Base-by-base conservation (phyloP, 257 asterid genomes). In the Solanum appendiculatum region DNA sequence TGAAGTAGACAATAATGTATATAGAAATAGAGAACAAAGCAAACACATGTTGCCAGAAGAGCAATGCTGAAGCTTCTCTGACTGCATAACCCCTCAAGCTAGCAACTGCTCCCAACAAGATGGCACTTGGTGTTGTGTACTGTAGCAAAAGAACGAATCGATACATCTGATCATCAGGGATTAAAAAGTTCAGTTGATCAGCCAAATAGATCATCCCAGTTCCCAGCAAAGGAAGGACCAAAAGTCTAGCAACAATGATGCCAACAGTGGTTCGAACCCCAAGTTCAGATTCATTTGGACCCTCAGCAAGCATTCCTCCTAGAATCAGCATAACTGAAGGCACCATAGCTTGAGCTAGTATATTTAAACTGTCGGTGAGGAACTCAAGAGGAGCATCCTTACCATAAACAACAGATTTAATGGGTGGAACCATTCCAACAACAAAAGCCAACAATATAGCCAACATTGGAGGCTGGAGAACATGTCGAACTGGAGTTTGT, bases 231-330 rank as follows among this genome's bases (percentile, higher is more conserved):
- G 98, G 99, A 44, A 94, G 95, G 39, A 96, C 90, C 89, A 95
- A 73, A 56, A 96, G 98, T 44, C 99, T 93, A 3, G 98, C 96
- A 25, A 95, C 88, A 12, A 91, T 92, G 23, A 96, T 89, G 2
- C 98, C 98, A 39, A 93, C 84, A 11, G 96, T 94, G 13, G 99
- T 97, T 72, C 96, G 48, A 23, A 88, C 39, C 56, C 99, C 99
- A 5, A 97, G 96, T 87, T 89, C 91, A 5, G 99, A 95, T 89
- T 93, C 94, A 36, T 92, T 92, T 11, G 98, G 98, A 87, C 98
- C 99, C 92, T 97, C 99, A 7, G 98, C 98, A 23, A 97, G 93
- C 98, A 94, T 97, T 85, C 98, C 99, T 86, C 99, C 99, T 34
- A 97, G 96, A 88, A 94, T 89, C 51, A 97, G 93, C 98, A 97